Percentiles rank a stretch among this genome's conserved stretches.
These are phyloP conservation scores for Seiridium unicorne DNA, from an alignment of 2,329 filamentous ascomycete genomes.

Conservation along the genomic window DNA sequence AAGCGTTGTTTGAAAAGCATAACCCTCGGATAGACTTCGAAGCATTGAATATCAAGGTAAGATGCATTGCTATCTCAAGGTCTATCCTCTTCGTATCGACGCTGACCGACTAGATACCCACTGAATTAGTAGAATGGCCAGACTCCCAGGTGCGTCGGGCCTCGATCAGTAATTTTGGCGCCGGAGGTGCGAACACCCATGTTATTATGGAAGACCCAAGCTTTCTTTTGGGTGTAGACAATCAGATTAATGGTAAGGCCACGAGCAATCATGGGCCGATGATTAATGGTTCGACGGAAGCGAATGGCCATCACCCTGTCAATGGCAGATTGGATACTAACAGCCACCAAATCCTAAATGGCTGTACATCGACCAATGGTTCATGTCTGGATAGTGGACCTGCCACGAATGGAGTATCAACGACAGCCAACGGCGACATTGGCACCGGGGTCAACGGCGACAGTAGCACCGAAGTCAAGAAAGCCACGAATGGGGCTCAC, in stretches of 20 bases:
- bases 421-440: neutral
- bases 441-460: neutral
- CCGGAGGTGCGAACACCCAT: slow-evolving; percentile 7
- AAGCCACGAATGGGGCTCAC: neutral
- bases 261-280: neutral
- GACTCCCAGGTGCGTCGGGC: slow-evolving; percentile 10
- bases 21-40: slow-evolving; percentile 12
- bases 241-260: neutral
- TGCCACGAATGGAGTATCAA: too few relatives aligned
- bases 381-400: too few relatives aligned
- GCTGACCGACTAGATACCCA: slow-evolving; percentile 2
- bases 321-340: neutral
- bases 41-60: slow-evolving; percentile 7
- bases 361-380: neutral
- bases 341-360: neutral
- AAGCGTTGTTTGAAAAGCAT: slow-evolving; percentile 14
- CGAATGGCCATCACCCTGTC: neutral
- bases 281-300: too few relatives aligned
- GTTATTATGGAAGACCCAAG: slow-evolving; percentile 4
- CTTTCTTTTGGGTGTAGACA: neutral
- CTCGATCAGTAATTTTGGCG: slow-evolving; percentile 15
- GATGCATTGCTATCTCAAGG: slow-evolving; percentile 8
- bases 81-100: neutral
- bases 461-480: neutral
- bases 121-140: neutral